phyloP scores from a whole-genome alignment of 768 basidiomycete genomes.

The Trametes cinnabarina region DNA sequence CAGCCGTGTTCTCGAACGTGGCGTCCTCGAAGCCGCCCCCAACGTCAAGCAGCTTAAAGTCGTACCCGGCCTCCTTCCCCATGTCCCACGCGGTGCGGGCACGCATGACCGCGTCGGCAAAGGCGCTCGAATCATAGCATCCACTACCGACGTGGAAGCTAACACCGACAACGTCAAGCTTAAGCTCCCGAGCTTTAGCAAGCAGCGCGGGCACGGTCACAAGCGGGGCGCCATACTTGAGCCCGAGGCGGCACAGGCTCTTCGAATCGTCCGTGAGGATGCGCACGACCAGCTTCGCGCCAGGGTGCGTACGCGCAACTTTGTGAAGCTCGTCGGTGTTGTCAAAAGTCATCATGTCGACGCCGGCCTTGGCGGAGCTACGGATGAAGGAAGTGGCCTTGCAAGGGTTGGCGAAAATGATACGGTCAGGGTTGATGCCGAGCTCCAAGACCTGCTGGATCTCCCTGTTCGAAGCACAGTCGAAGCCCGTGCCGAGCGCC shows the following conservation, averaged over 20 bases:
- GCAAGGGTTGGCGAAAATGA: slow-evolving; percentile 99
- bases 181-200: slow-evolving; percentile 71
- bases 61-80: slow-evolving; percentile 76
- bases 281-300: slow-evolving; percentile 85
- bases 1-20: slow-evolving; percentile 78
- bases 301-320: slow-evolving; percentile 75
- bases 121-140: slow-evolving; percentile 89
- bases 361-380: slow-evolving; percentile 71
- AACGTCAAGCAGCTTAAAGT: slow-evolving; percentile 83
- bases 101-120: slow-evolving; percentile 84
- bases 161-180: slow-evolving; percentile 86
- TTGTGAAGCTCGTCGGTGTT: slow-evolving; percentile 96
- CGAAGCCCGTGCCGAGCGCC: slow-evolving; percentile 89
- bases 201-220: slow-evolving; percentile 76
- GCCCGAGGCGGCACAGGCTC: slow-evolving; percentile 86
- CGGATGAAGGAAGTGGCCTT: slow-evolving; percentile 94
- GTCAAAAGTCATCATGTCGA: slow-evolving; percentile 97
- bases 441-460: slow-evolving; percentile 76
- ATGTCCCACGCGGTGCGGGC: slow-evolving; percentile 86
- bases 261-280: slow-evolving; percentile 99
- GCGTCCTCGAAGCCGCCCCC: slow-evolving; percentile 95
- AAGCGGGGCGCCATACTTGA: slow-evolving; percentile 95
- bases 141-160: slow-evolving; percentile 99
- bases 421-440: slow-evolving; percentile 71
- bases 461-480: slow-evolving; percentile 95